Conservation (phyloP, 306 rosid species). For the Notholithocarpus densiflorus region DNA sequence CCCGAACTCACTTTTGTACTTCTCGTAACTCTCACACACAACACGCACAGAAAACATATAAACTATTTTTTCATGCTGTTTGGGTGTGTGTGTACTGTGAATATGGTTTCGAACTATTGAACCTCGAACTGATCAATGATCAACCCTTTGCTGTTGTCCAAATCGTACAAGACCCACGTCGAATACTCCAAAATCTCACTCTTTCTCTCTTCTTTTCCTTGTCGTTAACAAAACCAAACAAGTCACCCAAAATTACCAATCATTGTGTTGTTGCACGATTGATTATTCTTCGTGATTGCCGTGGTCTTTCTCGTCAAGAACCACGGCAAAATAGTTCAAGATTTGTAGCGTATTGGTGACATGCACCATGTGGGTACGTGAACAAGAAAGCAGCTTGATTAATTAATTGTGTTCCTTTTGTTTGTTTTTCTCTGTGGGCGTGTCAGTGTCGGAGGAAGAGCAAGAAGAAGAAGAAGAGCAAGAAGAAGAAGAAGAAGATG, state of each 20-base stretch:
- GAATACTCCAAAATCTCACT: conserved; percentile 33
- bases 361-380: conserved; percentile 59
- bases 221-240: not conserved
- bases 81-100: not conserved
- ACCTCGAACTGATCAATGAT: conserved; percentile 27
- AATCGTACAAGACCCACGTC: conserved; percentile 44
- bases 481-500: conserved; percentile 4
- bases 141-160: conserved; percentile 29
- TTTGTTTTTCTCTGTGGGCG: conserved; percentile 7
- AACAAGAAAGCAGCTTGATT: conserved; percentile 15
- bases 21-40: not conserved
- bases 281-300: conserved; percentile 25
- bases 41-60: not conserved
- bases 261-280: not conserved
- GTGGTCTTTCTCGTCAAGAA: conserved; percentile 24
- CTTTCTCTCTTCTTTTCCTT: conserved; percentile 7
- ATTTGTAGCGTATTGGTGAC: conserved; percentile 30
- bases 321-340: conserved; percentile 10
- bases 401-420: not conserved
- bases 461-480: too few species aligned
- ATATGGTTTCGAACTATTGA: not conserved
- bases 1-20: not conserved
- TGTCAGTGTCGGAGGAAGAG: conserved; percentile 13
- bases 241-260: conserved; percentile 16
- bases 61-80: conserved; percentile 4